Evolutionary conservation across 2,329 filamentous ascomycete genomes (phyloP).

Genomic region (Aspergillus tanneri): DNA sequence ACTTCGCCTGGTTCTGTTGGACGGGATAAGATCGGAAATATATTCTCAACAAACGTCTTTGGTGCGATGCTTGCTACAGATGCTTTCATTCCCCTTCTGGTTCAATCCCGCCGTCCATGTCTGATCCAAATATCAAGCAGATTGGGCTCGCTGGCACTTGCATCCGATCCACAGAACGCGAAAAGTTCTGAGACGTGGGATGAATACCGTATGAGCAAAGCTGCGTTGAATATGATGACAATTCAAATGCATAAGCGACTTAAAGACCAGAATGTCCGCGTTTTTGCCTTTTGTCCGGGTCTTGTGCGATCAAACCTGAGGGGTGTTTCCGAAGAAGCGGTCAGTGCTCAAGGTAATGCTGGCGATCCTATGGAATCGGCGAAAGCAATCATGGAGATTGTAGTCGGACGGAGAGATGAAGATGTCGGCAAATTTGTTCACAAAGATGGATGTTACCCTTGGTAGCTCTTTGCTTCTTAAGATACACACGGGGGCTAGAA

Average conservation of each 20-base stretch:
- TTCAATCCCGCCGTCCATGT: constrained; percentile 27
- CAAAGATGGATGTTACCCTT: too few species aligned
- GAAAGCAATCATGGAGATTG: constrained; percentile 24
- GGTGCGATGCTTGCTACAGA: constrained; percentile 33
- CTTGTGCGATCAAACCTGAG: constrained; percentile 30
- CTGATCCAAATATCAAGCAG: constrained; percentile 38
- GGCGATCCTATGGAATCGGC: constrained; percentile 26
- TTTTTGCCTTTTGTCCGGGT: constrained; percentile 29
- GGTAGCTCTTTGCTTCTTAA: too few species aligned
- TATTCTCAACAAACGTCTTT: constrained; percentile 38
- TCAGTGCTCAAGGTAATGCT: constrained; percentile 21
- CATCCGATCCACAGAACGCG: background rate
- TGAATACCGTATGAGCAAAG: constrained; percentile 23
- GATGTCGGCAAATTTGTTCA: too few species aligned
- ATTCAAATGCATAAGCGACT: constrained; percentile 19
- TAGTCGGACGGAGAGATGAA: constrained; percentile 29
- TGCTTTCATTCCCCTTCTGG: constrained; percentile 34
- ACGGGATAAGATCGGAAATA: constrained; percentile 10
- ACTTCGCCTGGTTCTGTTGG: constrained; percentile 2
- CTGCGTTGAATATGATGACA: constrained; percentile 21
- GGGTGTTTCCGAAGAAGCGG: constrained; percentile 24
- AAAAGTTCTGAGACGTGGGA: constrained; percentile 9
- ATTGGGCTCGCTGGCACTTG: constrained; percentile 24
- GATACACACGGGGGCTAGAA: too few species aligned
- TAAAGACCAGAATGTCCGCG: constrained; percentile 16